Percentiles rank a stretch among this genome's conserved stretches.
These are phyloP conservation scores for Erigeron philadelphicus DNA, from an alignment of 140 eudicot genomes.

Conservation along the genomic window DNA sequence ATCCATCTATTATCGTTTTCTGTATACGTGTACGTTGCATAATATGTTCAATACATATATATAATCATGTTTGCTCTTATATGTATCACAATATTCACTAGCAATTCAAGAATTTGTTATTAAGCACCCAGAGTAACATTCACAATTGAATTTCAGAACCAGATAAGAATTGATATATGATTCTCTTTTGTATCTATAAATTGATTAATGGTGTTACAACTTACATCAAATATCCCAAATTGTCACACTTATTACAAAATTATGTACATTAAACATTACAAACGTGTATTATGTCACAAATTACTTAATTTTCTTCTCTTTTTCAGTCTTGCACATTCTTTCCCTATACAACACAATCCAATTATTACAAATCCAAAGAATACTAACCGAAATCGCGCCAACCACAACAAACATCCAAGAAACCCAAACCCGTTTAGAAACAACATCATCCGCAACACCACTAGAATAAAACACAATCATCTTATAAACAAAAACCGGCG, in stretches of 20 bases:
- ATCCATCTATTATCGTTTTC: not conserved
- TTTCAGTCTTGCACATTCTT: conserved; percentile 32
- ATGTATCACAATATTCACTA: not conserved
- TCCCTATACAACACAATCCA: conserved; percentile 68
- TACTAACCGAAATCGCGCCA: conserved; percentile 63
- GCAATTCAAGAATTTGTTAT: not conserved
- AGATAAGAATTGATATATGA: conserved; percentile 12
- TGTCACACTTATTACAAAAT: too few species aligned
- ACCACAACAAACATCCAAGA: conserved; percentile 68
- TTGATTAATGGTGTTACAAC: conserved; percentile 9
- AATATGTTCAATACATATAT: conserved; percentile 17
- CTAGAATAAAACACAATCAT: conserved; percentile 55
- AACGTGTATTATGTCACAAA: not conserved
- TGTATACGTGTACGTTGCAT: not conserved
- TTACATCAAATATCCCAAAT: not conserved
- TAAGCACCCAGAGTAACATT: conserved; percentile 11
- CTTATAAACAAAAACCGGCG: conserved; percentile 57
- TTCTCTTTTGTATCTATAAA: not conserved
- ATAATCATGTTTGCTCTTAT: not conserved
- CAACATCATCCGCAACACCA: conserved; percentile 55
- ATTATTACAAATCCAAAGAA: conserved; percentile 65
- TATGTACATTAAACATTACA: too few species aligned
- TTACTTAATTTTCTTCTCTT: conserved; percentile 46
- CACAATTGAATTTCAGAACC: conserved; percentile 5
- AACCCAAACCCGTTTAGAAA: conserved; percentile 84